Evolutionary conservation across 441 rosid species (phyloP), one percentile per base, ranked within the genome.

Genomic region (Gossypium laxum): DNA sequence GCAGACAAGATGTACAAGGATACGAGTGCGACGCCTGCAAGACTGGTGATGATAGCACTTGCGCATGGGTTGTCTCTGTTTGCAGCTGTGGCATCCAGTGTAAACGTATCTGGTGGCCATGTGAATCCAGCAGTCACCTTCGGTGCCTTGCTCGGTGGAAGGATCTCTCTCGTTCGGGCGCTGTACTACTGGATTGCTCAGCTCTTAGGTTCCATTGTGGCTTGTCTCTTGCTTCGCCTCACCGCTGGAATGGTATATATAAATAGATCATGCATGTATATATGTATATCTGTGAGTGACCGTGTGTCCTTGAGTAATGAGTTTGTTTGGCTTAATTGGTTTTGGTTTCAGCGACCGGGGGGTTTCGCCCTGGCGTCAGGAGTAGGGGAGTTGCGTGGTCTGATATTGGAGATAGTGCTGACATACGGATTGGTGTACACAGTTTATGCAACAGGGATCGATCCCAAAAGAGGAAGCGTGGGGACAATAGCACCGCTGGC

Each of bases 51-150:
- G 69, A 14, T 72, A 6, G 75, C 75, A 21, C 72, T 78, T 11
- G 82, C 78, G 21, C 82, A 78, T 19, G 82, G 64, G 0, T 48
- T 78, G 48, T 54, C 79, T 22, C 74, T 78, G 2, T 78, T 78
- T 21, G 19, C 74, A 1, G 79, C 58, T 4, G 79, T 75, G 12
- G 51, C 81, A 8, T 47, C 68, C 41, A 30, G 62, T 3, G 19
- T 74, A n/a, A 78, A 75, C 73, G 67, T 78, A 11, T 78, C 81
- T 28, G 78, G 78, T 26, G 78, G 81, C 45, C 81, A 74, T 32
- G 69, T 71, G 11, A 78, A 71, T 56, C 81, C 81, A 0, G 76
- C 81, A 8, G 78, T 78, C 51, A 78, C 82, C 5, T 78, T 78
- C 6, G 79, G 76, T 1, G 74, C 79, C 26, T 71, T 78, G n/a